These are phyloP conservation scores for Salix udensis DNA, from an alignment of 345 rosid genomes.

Conservation along the genomic window DNA sequence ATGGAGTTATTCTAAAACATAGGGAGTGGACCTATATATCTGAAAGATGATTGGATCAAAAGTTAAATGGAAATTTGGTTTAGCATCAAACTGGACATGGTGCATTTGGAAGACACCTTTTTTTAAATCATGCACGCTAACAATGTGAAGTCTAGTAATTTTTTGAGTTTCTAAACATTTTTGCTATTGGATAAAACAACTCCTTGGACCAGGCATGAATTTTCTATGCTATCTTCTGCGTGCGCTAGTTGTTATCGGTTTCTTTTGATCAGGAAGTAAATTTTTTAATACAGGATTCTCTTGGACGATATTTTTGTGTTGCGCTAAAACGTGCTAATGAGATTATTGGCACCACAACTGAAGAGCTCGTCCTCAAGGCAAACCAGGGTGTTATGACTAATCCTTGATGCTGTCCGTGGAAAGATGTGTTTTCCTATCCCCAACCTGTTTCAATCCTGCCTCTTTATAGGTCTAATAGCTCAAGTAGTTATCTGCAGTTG, in stretches of 20 bases:
- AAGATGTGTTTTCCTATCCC: slow-evolving; percentile 12
- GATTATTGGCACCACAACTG: slow-evolving; percentile 80
- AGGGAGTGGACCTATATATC: background rate
- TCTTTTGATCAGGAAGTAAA: slow-evolving; percentile 7
- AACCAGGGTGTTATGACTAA: slow-evolving; percentile 37
- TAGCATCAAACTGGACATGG: background rate
- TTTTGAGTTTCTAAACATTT: background rate
- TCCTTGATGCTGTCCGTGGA: slow-evolving; percentile 27
- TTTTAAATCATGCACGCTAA: background rate
- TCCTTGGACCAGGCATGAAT: background rate
- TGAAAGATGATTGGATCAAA: background rate
- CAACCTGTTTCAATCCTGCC: background rate
- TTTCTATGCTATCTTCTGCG: background rate
- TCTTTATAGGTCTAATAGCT: background rate
- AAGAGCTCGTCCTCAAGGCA: slow-evolving; percentile 79
- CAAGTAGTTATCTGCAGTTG: background rate
- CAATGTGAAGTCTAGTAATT: background rate
- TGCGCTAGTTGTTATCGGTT: background rate
- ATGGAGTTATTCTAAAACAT: background rate
- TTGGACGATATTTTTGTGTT: slow-evolving; percentile 70
- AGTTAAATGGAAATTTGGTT: background rate
- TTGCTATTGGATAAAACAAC: background rate
- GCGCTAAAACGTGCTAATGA: slow-evolving; percentile 83
- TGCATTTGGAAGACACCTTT: background rate
- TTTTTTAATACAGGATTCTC: slow-evolving; percentile 50